Percentiles rank a stretch among this genome's conserved stretches.
Conservation (phyloP, 192 early-diverging fungal genomes). For the Glomus cerebriforme region DNA sequence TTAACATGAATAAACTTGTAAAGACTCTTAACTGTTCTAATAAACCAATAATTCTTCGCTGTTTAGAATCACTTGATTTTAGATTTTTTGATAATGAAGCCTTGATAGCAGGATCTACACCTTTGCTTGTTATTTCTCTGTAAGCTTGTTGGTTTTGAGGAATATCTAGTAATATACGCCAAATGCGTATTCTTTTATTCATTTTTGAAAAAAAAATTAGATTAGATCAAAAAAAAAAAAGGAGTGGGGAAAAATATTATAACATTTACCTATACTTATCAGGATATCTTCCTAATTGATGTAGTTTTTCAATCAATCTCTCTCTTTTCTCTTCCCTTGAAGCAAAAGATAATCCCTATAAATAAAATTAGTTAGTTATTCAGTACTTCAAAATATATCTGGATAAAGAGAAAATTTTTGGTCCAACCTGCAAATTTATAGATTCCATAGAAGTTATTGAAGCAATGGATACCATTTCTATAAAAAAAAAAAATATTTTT, state of each 20-base stretch:
- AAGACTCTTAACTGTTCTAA: constrained; percentile 2
- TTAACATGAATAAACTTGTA: not conserved
- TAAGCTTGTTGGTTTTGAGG: constrained; percentile 8
- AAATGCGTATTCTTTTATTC: not conserved
- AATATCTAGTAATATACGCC: constrained; percentile 8
- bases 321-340: constrained; percentile 17
- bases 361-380: constrained; percentile 1
- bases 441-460: not conserved
- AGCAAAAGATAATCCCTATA: not conserved
- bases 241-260: too few relatives aligned
- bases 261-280: not conserved
- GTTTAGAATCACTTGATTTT: not conserved
- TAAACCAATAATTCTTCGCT: not conserved
- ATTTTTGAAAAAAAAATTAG: not conserved
- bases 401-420: not conserved
- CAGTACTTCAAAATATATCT: not conserved
- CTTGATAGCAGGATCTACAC: not conserved
- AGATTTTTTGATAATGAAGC: not conserved
- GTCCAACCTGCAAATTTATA: not conserved
- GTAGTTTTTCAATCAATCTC: constrained; percentile 7
- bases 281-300: constrained; percentile 14
- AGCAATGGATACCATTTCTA: not conserved
- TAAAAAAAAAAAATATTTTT: not conserved
- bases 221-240: not conserved
- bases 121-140: not conserved